phyloP scores from a whole-genome alignment of 768 basidiomycete genomes.

The Leccinum boreale region DNA sequence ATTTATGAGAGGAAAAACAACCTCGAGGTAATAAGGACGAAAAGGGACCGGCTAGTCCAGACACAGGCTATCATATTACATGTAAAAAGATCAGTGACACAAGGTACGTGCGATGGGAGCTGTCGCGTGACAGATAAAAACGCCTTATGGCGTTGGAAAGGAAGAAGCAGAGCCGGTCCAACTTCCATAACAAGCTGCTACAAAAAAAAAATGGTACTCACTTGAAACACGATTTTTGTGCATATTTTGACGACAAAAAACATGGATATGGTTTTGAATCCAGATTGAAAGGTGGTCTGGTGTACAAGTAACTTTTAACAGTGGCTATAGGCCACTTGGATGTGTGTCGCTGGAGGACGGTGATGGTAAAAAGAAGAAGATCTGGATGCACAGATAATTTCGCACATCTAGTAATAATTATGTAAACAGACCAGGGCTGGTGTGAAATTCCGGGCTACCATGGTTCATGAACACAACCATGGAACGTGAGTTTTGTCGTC shows the following conservation, averaged over 20 bases:
- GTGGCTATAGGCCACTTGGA: constrained; percentile 31
- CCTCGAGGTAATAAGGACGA: constrained; percentile 17
- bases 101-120: constrained; percentile 26
- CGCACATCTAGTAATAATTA: constrained; percentile 29
- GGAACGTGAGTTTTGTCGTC: constrained; percentile 26
- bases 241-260: constrained; percentile 36
- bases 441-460: constrained; percentile 1
- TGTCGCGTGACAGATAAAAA: constrained; percentile 37
- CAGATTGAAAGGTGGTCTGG: constrained; percentile 32
- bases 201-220: constrained; percentile 22
- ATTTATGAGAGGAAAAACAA: constrained; percentile 21
- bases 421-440: constrained; percentile 24
- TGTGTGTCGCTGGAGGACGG: constrained; percentile 29
- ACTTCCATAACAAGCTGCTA: constrained; percentile 25
- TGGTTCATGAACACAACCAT: constrained; percentile 9
- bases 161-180: constrained; percentile 14
- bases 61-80: constrained; percentile 33
- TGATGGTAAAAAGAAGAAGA: constrained; percentile 29
- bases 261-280: constrained; percentile 33
- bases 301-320: constrained; percentile 8
- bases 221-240: constrained; percentile 36
- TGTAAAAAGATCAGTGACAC: constrained; percentile 36
- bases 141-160: constrained; percentile 23
- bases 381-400: constrained; percentile 13
- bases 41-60: constrained; percentile 10